Evolutionary conservation across 2,329 filamentous ascomycete species (phyloP), one percentile per base, ranked within the genome.

Genomic region (Ophiognomonia clavigignenti-juglandacearum): DNA sequence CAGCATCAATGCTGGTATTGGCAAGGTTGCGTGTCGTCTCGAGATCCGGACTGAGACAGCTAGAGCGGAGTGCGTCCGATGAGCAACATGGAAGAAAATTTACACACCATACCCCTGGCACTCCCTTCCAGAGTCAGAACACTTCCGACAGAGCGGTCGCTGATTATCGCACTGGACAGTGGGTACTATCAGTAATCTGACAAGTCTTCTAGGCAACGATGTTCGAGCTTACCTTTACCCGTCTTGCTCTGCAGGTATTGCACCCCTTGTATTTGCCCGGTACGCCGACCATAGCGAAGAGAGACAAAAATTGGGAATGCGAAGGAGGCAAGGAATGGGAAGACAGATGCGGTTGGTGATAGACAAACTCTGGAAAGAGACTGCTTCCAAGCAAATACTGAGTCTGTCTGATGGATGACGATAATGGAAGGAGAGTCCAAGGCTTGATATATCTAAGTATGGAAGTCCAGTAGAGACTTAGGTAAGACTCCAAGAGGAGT

Each of bases 241-340:
- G 71, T 43, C 79, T 67, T 23, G 70, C 65, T 40, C 79, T 69
- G 59, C 80, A 83, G 22, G 79, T 82, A 61, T 81, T 78, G 63
- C 79, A 83, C 31, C 78, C 79, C 61, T 82, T 82, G 60, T 77
- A 83, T 61, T 82, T 82, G 43, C 79, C 79, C 31, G 78, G 72
- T 48, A 83, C 78, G 44, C 79, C 79, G 54, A 82, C 78, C 78
- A 82, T 81, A 29, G 47, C 39, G 36, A 34, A 9, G 10, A 10
- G 14, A n/a, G 26, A 31, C 27, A 23, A 36, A 35, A 27, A 27
- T 19, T 11, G 4, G n/a, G 27, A 11, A 34, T 11, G 34, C 26
- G 14, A 18, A 43, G 29, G 4, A 16, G 14, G 19, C 6, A 16
- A 14, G 32, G 14, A 7, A 8, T 16, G 13, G 16, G 19, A 5